phyloP scores from a whole-genome alignment of 495 filamentous ascomycete genomes.

The Wilcoxina mikolae region DNA sequence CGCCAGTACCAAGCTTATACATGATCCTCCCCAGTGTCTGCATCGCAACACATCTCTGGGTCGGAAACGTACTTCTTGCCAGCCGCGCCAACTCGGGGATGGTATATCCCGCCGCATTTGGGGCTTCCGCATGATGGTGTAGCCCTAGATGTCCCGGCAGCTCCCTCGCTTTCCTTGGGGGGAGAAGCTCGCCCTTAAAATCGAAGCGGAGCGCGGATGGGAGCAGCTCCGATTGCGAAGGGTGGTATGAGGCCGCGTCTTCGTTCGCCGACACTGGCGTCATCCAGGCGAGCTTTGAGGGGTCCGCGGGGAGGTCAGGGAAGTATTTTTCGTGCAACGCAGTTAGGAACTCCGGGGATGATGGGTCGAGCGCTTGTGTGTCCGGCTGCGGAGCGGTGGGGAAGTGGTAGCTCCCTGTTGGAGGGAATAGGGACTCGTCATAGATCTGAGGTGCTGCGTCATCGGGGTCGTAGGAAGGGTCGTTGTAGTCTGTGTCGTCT shows the following conservation, averaged over 20 bases:
- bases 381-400: slow-evolving; percentile 39
- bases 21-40: slow-evolving; percentile 77
- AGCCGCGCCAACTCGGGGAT: slow-evolving; percentile 74
- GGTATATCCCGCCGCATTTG: slow-evolving; percentile 88
- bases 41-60: slow-evolving; percentile 81
- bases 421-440: slow-evolving; percentile 6
- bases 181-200: slow-evolving; percentile 61
- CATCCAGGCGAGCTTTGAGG: slow-evolving; percentile 81
- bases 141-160: slow-evolving; percentile 64
- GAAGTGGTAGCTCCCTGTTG: slow-evolving; percentile 39
- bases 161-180: slow-evolving; percentile 53
- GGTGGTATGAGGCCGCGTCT: slow-evolving; percentile 63
- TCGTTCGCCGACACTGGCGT: slow-evolving; percentile 47
- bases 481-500: background rate
- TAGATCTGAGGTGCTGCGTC: slow-evolving; percentile 8
- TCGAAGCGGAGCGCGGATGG: slow-evolving; percentile 74
- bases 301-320: slow-evolving; percentile 69
- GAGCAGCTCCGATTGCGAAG: slow-evolving; percentile 51
- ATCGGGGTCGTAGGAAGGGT: slow-evolving; percentile 6
- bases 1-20: slow-evolving; percentile 63
- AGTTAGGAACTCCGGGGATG: slow-evolving; percentile 62
- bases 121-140: slow-evolving; percentile 88
- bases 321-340: slow-evolving; percentile 86
- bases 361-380: slow-evolving; percentile 53
- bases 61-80: slow-evolving; percentile 63